Conservation (phyloP, 208 protist genomes). For the Trypanosoma grayi region DNA sequence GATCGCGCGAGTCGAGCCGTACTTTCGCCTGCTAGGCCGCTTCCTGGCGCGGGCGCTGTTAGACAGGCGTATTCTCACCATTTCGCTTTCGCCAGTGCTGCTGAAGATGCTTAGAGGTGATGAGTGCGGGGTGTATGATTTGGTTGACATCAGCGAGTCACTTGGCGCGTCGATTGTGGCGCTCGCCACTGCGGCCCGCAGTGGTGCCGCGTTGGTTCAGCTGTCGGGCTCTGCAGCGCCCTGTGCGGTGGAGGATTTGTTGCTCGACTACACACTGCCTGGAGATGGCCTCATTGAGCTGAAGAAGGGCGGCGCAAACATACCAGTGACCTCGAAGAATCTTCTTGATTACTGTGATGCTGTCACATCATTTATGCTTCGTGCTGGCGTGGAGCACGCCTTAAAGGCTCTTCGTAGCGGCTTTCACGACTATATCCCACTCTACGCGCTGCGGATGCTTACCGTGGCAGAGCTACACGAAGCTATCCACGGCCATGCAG, state of each 20-base stretch:
- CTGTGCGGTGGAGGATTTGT: conserved; percentile 56
- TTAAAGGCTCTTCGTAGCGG: conserved; percentile 57
- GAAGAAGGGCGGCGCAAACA: conserved; percentile 27
- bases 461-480: conserved; percentile 66
- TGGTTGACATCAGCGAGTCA: conserved; percentile 52
- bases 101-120: conserved; percentile 79
- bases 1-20: conserved; percentile 23
- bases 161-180: conserved; percentile 50
- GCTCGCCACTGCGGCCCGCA: conserved; percentile 28
- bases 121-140: conserved; percentile 59
- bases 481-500: conserved; percentile 47
- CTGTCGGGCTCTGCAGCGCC: conserved; percentile 28
- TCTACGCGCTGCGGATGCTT: conserved; percentile 60
- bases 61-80: conserved; percentile 67
- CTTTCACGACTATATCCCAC: conserved; percentile 75
- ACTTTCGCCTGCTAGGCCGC: conserved; percentile 66
- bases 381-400: conserved; percentile 47
- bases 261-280: conserved; percentile 74
- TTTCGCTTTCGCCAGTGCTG: conserved; percentile 71
- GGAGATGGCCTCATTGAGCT: conserved; percentile 69
- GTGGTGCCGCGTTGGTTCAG: conserved; percentile 15
- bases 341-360: conserved; percentile 72
- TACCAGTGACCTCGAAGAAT: conserved; percentile 52
- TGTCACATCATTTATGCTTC: conserved; percentile 55
- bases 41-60: conserved; percentile 78